phyloP scores from a whole-genome alignment of 1,284 basidiomycete species.

The Erythrobasidium hasegawianum region DNA sequence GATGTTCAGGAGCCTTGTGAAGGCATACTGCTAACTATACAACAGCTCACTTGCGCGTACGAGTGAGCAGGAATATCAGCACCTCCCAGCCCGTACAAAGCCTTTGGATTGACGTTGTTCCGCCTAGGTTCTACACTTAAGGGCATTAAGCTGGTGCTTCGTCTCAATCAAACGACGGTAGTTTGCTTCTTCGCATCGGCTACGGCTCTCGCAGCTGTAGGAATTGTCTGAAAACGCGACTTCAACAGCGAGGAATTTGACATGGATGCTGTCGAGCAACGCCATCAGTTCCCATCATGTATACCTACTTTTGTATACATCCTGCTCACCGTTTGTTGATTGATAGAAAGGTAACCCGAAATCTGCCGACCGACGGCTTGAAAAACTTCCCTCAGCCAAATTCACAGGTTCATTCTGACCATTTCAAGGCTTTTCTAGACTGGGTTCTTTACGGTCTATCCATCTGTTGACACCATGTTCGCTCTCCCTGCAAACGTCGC shows the following conservation, averaged over 20 bases:
- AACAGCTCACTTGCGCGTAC: too few species aligned
- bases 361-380: background rate
- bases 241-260: constrained; percentile 21
- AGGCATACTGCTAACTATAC: too few species aligned
- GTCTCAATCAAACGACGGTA: background rate
- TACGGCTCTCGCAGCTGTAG: constrained; percentile 34
- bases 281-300: constrained; percentile 1
- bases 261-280: constrained; percentile 21
- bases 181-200: constrained; percentile 3
- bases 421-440: background rate
- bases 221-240: background rate
- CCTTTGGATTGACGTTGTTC: background rate
- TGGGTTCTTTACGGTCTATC: too few species aligned
- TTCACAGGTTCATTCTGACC: constrained; percentile 4
- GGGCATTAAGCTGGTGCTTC: constrained; percentile 33
- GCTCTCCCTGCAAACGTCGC: constrained; percentile 31
- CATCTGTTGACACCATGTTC: constrained; percentile 32
- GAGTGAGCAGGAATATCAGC: constrained; percentile 19
- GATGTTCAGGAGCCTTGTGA: too few species aligned
- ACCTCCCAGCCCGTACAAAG: constrained; percentile 29
- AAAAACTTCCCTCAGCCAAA: background rate
- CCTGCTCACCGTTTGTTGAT: constrained; percentile 25
- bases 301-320: background rate
- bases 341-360: constrained; percentile 6
- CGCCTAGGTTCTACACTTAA: background rate